Conservation (phyloP, 441 rosid genomes). For the Gossypium trilobum region DNA sequence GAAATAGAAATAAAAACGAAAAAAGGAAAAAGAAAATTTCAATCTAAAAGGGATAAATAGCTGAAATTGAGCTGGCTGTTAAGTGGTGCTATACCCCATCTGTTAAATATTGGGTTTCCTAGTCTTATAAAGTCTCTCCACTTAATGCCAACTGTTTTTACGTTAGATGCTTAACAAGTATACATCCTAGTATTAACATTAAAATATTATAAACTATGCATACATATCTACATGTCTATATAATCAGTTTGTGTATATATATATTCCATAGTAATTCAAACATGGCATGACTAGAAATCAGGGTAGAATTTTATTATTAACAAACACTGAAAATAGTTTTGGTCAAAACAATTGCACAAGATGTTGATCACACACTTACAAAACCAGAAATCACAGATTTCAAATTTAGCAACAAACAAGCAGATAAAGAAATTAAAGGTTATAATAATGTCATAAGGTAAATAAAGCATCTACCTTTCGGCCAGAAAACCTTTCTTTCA, state of each 20-base stretch:
- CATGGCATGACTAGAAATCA: background rate
- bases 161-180: background rate
- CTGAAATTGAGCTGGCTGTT: background rate
- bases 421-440: background rate
- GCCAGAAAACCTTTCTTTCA: constrained; percentile 87
- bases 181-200: background rate
- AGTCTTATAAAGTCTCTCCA: background rate
- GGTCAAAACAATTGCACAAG: background rate
- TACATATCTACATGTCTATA: background rate
- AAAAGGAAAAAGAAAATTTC: background rate
- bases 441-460: background rate
- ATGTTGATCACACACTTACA: background rate
- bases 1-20: background rate
- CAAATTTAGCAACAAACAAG: background rate
- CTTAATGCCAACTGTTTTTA: background rate
- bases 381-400: background rate
- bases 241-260: background rate
- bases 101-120: background rate
- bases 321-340: background rate
- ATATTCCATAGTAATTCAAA: background rate
- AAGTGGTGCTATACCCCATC: background rate
- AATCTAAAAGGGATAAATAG: background rate
- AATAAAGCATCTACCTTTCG: constrained; percentile 41
- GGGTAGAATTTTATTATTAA: background rate
- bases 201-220: background rate